Percentiles rank a stretch among this genome's conserved stretches.
Evolutionary conservation across 1,284 basidiomycete genomes (phyloP).

Genomic region (Ustilago hordei): DNA sequence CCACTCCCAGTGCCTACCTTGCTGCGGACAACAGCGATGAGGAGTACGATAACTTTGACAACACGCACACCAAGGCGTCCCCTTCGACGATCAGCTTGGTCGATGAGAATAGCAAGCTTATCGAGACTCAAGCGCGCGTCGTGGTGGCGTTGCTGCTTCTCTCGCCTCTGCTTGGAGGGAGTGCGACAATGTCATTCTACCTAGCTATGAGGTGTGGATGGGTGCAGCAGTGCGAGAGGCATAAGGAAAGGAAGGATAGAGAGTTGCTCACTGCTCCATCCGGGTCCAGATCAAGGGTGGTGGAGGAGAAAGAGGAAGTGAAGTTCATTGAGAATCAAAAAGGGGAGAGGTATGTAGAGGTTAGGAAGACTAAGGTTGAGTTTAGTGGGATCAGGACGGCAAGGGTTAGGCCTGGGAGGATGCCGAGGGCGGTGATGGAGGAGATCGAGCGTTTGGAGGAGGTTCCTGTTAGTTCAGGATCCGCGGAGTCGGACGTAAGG

Average conservation of each 20-base stretch:
- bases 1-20: conserved; percentile 21
- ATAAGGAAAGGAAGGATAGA: conserved; percentile 9
- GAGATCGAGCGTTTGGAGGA: not conserved
- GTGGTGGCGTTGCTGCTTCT: conserved; percentile 21
- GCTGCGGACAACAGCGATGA: not conserved
- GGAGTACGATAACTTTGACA: not conserved
- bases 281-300: conserved; percentile 50
- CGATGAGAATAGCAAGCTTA: conserved; percentile 19
- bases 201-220: conserved; percentile 36
- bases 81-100: conserved; percentile 14
- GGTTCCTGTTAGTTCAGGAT: not conserved
- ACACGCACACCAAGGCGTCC: not conserved
- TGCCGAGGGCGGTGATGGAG: not conserved
- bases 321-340: conserved; percentile 62
- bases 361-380: conserved; percentile 27
- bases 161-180: conserved; percentile 40
- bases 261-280: conserved; percentile 5
- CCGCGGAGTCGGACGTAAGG: not conserved
- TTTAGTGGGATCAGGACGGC: not conserved
- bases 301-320: conserved; percentile 72
- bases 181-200: conserved; percentile 39
- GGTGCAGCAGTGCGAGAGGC: conserved; percentile 23
- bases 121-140: conserved; percentile 37
- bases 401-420: not conserved
- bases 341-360: conserved; percentile 32